These are phyloP conservation scores for Parastagonospora nodorum DNA, from an alignment of 2,329 filamentous ascomycete genomes.

Conservation along the genomic window DNA sequence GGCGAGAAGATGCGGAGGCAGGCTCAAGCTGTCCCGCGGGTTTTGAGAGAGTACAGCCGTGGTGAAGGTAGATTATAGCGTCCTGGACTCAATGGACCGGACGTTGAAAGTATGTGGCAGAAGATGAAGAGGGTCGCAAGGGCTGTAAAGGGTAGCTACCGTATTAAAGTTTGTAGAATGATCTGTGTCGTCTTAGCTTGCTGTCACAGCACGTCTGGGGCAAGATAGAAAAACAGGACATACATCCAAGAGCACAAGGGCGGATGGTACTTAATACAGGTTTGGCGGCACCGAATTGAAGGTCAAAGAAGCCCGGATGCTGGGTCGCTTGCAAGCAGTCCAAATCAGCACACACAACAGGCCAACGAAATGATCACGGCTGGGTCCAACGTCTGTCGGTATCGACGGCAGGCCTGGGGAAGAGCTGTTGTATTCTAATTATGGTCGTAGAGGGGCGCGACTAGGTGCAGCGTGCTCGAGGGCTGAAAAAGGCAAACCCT, in stretches of 20 bases:
- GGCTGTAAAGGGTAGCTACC: constrained; percentile 30
- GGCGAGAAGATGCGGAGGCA: constrained; percentile 78
- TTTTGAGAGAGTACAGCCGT: constrained; percentile 81
- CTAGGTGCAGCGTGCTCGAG: constrained; percentile 19
- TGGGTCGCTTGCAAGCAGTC: constrained; percentile 22
- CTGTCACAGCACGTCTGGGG: neutral
- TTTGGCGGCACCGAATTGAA: constrained; percentile 28
- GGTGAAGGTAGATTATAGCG: constrained; percentile 67
- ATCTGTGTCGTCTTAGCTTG: constrained; percentile 22
- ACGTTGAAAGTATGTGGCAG: constrained; percentile 45
- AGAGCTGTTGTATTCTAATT: constrained; percentile 20
- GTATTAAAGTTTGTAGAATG: constrained; percentile 39
- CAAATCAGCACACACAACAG: constrained; percentile 20
- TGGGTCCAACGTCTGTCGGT: constrained; percentile 16
- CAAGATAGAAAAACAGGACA: constrained; percentile 12
- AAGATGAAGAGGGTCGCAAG: constrained; percentile 35
- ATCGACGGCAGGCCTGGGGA: constrained; percentile 18
- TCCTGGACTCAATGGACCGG: constrained; percentile 55
- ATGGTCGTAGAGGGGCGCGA: constrained; percentile 26
- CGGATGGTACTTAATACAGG: constrained; percentile 32
- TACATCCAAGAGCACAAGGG: constrained; percentile 38
- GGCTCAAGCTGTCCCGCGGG: constrained; percentile 83
- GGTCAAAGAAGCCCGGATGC: constrained; percentile 30
- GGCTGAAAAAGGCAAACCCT: constrained; percentile 26
- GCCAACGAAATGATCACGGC: constrained; percentile 15